Evolutionary conservation across 2,329 filamentous ascomycete genomes (phyloP).

Genomic region (Ceratocystis colombiana): DNA sequence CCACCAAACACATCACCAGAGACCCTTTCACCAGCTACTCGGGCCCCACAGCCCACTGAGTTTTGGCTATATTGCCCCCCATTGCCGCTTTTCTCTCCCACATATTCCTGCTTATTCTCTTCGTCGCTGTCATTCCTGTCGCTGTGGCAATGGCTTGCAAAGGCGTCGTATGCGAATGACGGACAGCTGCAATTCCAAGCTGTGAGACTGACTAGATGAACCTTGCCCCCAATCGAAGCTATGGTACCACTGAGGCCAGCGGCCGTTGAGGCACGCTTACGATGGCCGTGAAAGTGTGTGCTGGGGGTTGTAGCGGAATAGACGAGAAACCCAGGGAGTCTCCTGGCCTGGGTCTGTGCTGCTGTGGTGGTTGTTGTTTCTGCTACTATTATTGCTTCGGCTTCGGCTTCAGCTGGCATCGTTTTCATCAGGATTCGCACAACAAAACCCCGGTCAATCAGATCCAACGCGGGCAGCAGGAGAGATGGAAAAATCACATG

Average conservation of each 20-base stretch:
- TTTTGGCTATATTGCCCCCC: background rate
- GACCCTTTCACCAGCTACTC: background rate
- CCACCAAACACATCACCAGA: constrained; percentile 40
- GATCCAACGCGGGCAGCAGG: constrained; percentile 73
- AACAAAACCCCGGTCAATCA: constrained; percentile 70
- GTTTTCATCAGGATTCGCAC: background rate
- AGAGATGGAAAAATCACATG: constrained; percentile 77
- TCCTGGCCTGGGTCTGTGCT: background rate
- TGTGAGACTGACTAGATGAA: constrained; percentile 60
- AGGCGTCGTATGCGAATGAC: constrained; percentile 66
- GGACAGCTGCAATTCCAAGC: constrained; percentile 90
- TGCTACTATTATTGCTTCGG: background rate
- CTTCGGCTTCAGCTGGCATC: background rate
- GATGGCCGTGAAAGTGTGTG: background rate
- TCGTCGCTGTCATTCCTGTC: background rate
- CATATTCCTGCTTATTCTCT: background rate
- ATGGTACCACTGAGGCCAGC: constrained; percentile 24
- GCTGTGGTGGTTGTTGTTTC: background rate
- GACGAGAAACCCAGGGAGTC: background rate
- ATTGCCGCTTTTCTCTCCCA: constrained; percentile 28
- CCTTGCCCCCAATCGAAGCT: background rate
- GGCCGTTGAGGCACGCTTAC: background rate
- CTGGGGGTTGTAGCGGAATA: background rate
- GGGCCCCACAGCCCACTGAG: background rate
- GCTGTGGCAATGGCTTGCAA: constrained; percentile 34